These are phyloP conservation scores for Trichoderma polysporum DNA, from an alignment of 2,329 filamentous ascomycete species.

Conservation along the genomic window DNA sequence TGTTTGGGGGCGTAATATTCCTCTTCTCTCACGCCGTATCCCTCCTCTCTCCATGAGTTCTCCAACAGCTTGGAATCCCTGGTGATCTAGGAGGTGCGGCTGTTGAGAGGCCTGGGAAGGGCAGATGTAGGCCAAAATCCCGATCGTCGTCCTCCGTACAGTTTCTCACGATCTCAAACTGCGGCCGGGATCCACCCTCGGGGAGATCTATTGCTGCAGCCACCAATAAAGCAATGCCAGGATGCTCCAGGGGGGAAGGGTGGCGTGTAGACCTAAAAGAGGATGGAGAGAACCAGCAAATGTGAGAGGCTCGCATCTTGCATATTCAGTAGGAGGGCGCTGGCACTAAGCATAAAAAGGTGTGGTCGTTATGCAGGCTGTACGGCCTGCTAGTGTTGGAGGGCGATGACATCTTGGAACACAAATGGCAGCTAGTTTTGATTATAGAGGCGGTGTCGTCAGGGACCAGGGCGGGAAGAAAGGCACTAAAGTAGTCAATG, in stretches of 20 bases:
- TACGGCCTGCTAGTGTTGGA: not conserved
- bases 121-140: not conserved
- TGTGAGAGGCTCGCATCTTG: not conserved
- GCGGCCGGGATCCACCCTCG: conserved; percentile 14
- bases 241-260: not conserved
- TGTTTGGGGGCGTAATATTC: not conserved
- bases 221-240: not conserved
- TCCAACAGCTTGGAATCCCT: not conserved
- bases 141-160: not conserved
- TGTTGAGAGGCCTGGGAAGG: not conserved
- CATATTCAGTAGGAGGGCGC: not conserved
- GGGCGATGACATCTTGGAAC: not conserved
- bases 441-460: not conserved
- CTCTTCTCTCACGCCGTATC: not conserved
- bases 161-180: conserved; percentile 12
- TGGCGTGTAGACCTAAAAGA: not conserved
- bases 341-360: not conserved
- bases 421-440: not conserved
- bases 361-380: not conserved
- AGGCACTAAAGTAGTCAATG: not conserved
- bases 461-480: conserved; percentile 5
- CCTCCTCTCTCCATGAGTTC: not conserved
- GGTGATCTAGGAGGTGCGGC: not conserved
- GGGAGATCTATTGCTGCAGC: conserved; percentile 18
- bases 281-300: not conserved